Conservation (phyloP, 1,139 yeast genomes). For the Kluyveromyces marxianus region DNA sequence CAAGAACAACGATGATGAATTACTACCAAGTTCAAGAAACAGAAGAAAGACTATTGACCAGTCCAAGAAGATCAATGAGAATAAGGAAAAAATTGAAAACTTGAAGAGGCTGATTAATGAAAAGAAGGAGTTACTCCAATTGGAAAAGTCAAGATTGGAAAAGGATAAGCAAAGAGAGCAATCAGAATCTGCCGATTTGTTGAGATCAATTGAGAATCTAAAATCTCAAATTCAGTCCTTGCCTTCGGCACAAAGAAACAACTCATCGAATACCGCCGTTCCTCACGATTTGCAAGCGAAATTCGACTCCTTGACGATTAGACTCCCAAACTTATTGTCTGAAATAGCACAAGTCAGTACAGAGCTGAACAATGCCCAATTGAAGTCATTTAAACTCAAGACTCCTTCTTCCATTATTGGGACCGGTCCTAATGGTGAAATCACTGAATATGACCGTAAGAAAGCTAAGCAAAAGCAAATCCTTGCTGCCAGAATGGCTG, state of each 20-base stretch:
- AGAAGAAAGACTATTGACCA: constrained; percentile 23
- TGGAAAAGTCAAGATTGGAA: constrained; percentile 49
- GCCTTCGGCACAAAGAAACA: constrained; percentile 18
- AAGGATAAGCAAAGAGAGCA: constrained; percentile 31
- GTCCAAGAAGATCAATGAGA: constrained; percentile 6
- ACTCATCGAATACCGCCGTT: constrained; percentile 29
- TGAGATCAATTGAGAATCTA: constrained; percentile 52
- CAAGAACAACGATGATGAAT: constrained; percentile 37
- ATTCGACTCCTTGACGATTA: constrained; percentile 46
- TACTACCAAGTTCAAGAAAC: constrained; percentile 30
- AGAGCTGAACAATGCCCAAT: constrained; percentile 59
- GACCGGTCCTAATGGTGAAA: constrained; percentile 76
- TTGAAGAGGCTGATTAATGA: constrained; percentile 53
- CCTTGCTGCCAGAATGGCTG: constrained; percentile 81
- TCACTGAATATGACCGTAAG: constrained; percentile 73
- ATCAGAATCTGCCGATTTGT: constrained; percentile 23
- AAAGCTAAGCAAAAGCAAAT: constrained; percentile 73
- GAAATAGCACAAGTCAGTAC: constrained; percentile 57
- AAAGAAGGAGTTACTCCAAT: constrained; percentile 53
- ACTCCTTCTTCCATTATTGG: constrained; percentile 68
- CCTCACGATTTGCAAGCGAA: constrained; percentile 21
- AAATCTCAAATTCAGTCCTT: constrained; percentile 48
- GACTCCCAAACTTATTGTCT: constrained; percentile 60
- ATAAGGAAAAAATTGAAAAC: constrained; percentile 35
- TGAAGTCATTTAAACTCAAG: constrained; percentile 56